Evolutionary conservation across 2,329 filamentous ascomycete species (phyloP).

Genomic region (Zasmidium angulare): DNA sequence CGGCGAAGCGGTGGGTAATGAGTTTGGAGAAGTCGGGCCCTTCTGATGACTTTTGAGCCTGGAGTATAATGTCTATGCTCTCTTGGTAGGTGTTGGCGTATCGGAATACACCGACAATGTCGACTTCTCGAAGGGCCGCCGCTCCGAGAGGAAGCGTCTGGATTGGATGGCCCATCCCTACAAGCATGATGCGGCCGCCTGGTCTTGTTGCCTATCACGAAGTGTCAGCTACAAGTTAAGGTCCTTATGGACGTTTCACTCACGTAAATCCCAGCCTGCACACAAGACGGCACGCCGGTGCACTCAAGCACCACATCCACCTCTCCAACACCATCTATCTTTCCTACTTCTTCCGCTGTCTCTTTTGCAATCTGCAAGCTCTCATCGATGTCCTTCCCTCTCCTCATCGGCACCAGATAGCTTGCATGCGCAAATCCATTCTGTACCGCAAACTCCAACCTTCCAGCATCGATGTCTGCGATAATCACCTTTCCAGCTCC

Average conservation of each 20-base stretch:
- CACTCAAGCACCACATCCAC: conserved; percentile 74
- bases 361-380: conserved; percentile 52
- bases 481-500: conserved; percentile 58
- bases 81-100: conserved; percentile 75
- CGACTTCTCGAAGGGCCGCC: conserved; percentile 71
- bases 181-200: conserved; percentile 71
- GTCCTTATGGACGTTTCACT: conserved; percentile 20
- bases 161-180: conserved; percentile 76
- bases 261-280: conserved; percentile 72
- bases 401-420: conserved; percentile 48
- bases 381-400: conserved; percentile 55
- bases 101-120: conserved; percentile 75
- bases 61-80: conserved; percentile 60
- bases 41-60: conserved; percentile 44
- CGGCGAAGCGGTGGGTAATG: conserved; percentile 71
- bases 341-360: conserved; percentile 44
- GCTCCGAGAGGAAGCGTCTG: conserved; percentile 73
- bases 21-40: conserved; percentile 67
- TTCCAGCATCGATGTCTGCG: conserved; percentile 59
- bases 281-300: conserved; percentile 72
- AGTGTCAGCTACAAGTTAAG: too few relatives aligned
- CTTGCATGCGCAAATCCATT: conserved; percentile 50
- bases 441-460: conserved; percentile 56
- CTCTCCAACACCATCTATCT: conserved; percentile 48
- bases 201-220: conserved; percentile 56